Evolutionary conservation across 805 yeast species (phyloP).

Genomic region (Schizosaccharomyces osmophilus): DNA sequence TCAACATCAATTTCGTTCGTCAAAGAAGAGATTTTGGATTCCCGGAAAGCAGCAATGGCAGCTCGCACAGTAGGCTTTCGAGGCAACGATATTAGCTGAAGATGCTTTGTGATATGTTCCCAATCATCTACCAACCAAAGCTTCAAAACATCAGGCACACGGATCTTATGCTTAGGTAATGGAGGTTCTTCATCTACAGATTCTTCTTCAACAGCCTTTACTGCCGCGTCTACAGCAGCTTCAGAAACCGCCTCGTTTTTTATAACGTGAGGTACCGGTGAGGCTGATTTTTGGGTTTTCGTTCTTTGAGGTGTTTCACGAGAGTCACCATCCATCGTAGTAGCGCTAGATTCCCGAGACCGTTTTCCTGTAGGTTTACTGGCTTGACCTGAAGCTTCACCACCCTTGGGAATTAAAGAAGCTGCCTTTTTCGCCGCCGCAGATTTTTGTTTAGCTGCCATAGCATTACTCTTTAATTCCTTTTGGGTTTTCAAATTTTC

Average conservation of each 20-base stretch:
- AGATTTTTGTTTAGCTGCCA: constrained; percentile 12
- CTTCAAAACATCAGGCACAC: constrained; percentile 44
- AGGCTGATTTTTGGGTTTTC: background rate
- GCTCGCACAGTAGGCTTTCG: constrained; percentile 26
- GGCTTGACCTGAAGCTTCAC: constrained; percentile 2
- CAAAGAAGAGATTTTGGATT: constrained; percentile 11
- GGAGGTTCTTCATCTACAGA: constrained; percentile 15
- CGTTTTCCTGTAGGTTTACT: constrained; percentile 1
- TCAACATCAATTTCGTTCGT: constrained; percentile 20
- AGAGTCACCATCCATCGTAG: background rate
- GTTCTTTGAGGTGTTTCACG: background rate
- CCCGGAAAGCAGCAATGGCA: constrained; percentile 29
- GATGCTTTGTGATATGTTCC: constrained; percentile 71
- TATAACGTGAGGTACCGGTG: background rate
- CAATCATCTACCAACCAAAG: constrained; percentile 68
- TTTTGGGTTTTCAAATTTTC: constrained; percentile 44
- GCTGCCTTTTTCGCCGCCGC: constrained; percentile 7
- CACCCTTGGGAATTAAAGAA: constrained; percentile 4
- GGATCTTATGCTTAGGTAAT: constrained; percentile 27
- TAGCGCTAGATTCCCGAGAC: constrained; percentile 1
- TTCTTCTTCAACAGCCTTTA: background rate
- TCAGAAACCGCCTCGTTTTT: background rate
- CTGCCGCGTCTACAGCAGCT: background rate
- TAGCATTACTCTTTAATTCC: constrained; percentile 28
- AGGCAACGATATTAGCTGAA: constrained; percentile 30